Conservation (phyloP, 441 rosid species). For the Euphorbia schlechtendalii region DNA sequence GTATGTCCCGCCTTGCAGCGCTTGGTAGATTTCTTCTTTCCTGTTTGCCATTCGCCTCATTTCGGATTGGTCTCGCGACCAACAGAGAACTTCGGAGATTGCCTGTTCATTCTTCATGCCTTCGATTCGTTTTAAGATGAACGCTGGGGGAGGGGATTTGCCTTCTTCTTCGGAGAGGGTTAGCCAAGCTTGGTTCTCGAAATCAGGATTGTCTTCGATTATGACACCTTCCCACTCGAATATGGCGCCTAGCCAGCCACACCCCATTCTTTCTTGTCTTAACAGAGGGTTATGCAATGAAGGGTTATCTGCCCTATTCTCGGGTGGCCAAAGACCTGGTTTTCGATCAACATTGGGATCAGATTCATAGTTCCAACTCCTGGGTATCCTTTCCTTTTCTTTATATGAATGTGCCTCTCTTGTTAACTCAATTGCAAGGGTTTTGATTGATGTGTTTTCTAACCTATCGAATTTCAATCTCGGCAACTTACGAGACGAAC, state of each 20-base stretch:
- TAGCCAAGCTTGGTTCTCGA: constrained; percentile 83
- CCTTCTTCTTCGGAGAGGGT: constrained; percentile 86
- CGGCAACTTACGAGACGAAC: constrained; percentile 21
- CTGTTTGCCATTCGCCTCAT: constrained; percentile 68
- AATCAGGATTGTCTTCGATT: constrained; percentile 72
- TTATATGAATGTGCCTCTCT: constrained; percentile 60
- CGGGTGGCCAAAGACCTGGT: constrained; percentile 75
- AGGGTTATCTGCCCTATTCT: constrained; percentile 77
- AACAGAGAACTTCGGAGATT: constrained; percentile 83
- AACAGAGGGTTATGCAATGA: constrained; percentile 78
- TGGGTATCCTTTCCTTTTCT: constrained; percentile 46
- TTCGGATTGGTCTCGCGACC: constrained; percentile 81
- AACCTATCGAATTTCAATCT: constrained; percentile 28
- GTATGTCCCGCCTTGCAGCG: constrained; percentile 72
- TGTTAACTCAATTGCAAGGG: constrained; percentile 64
- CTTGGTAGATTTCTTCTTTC: constrained; percentile 76
- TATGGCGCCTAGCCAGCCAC: constrained; percentile 96
- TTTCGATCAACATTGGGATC: constrained; percentile 43
- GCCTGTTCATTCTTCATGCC: constrained; percentile 98
- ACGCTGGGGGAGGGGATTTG: constrained; percentile 71
- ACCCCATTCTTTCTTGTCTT: constrained; percentile 92
- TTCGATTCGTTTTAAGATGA: constrained; percentile 60
- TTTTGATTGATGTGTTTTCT: constrained; percentile 34
- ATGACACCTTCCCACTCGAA: constrained; percentile 97
- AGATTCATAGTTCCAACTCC: constrained; percentile 37